These are phyloP conservation scores for Insectozyma bohioensis DNA, from an alignment of 1,139 yeast genomes.

Conservation along the genomic window DNA sequence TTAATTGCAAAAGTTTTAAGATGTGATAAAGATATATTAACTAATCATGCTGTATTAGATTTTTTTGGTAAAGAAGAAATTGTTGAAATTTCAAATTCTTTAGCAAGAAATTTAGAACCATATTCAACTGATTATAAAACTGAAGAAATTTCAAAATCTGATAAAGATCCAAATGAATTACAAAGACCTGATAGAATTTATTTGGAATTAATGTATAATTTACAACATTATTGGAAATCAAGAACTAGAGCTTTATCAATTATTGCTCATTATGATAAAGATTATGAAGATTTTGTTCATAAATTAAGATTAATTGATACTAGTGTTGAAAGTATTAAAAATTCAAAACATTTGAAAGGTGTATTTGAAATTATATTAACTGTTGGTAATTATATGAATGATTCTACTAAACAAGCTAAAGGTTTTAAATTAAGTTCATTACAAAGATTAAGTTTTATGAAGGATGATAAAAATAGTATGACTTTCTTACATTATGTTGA, in stretches of 20 bases:
- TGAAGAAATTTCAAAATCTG: conserved; percentile 51
- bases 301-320: conserved; percentile 64
- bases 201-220: conserved; percentile 68
- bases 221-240: conserved; percentile 80
- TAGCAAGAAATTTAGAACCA: conserved; percentile 69
- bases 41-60: conserved; percentile 64
- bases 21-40: conserved; percentile 60
- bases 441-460: conserved; percentile 73
- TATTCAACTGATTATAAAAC: conserved; percentile 57
- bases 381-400: conserved; percentile 85
- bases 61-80: conserved; percentile 70
- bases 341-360: conserved; percentile 57
- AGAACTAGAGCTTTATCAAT: conserved; percentile 70
- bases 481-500: conserved; percentile 81
- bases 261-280: conserved; percentile 62
- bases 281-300: conserved; percentile 61
- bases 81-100: conserved; percentile 59
- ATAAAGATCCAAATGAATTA: conserved; percentile 70
- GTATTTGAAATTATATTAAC: conserved; percentile 77
- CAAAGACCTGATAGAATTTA: conserved; percentile 77
- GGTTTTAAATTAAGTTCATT: conserved; percentile 77
- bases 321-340: conserved; percentile 60
- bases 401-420: conserved; percentile 72
- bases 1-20: conserved; percentile 56
- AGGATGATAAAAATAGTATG: conserved; percentile 75